Evolutionary conservation across 2,329 filamentous ascomycete genomes (phyloP), one percentile per base, ranked within the genome.

Genomic region (Akanthomyces dipterigenus): DNA sequence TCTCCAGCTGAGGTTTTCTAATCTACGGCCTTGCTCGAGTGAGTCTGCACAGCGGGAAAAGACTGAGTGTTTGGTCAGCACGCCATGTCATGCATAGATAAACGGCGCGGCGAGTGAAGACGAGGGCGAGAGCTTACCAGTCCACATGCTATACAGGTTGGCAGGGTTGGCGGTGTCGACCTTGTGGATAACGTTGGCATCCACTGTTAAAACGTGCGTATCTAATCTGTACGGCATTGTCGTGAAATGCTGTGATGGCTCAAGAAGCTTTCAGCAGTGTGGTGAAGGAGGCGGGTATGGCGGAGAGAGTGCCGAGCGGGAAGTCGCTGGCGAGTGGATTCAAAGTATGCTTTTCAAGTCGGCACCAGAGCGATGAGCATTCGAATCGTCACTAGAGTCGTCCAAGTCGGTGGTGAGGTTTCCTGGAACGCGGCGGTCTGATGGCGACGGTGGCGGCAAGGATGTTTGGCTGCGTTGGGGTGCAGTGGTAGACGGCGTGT

Each of bases 111-210:
- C 4, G 45, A 16, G 51, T 26, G 50, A 50, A 55, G 55, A 61
- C 50, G n/a, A 42, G 50, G 46, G 16, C 5, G 7, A 31, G 40
- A 14, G 49, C 90, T 84, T 78, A 96, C 92, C 91, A 74, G 91
- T 93, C 92, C 93, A 96, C 85, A 98, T 96, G 80, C 90, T 93
- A 78, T 95, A 96, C 56, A 98, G 85, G 72, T 93, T 96, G 77
- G 96, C 91, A 31, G 91, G 88, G 74, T 96, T 96, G 67, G 88
- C 84, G 1, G 93, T 96, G 77, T 98, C 93, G 70, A 98, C 91
- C 74, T 96, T 91, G 80, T 95, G 90, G 74, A 99, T 93, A 68
- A 93, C 89, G 72, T 88, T 90, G 66, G 91, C 88, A 79, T 97
- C 92, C 74, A 98, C 90, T 65, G 91, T 92, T 71, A 98, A 82